Conservation (phyloP, 2,329 filamentous ascomycete genomes). For the Alternaria viburni region DNA sequence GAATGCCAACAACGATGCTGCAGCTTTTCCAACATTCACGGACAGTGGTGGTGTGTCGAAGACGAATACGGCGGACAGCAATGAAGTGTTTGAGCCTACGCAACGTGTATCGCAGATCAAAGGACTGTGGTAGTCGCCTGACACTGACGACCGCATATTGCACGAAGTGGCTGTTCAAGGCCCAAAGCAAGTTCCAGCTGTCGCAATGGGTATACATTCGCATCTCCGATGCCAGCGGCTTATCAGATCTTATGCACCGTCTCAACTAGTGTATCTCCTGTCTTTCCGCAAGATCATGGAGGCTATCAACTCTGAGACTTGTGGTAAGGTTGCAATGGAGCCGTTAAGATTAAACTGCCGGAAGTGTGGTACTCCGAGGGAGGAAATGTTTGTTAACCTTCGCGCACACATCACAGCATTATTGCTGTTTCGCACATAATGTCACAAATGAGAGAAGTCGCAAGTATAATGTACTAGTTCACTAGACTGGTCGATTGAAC, state of each 20-base stretch:
- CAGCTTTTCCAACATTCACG: conserved; percentile 53
- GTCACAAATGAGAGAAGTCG: no score
- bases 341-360: no score
- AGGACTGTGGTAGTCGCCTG: conserved; percentile 40
- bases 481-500: neutral
- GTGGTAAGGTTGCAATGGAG: no score
- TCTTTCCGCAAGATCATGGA: neutral
- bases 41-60: conserved; percentile 46
- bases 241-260: neutral
- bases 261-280: neutral
- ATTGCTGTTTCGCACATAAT: no score
- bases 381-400: no score
- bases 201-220: no score
- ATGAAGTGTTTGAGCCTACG: conserved; percentile 68
- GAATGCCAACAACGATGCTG: conserved; percentile 59
- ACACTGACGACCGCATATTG: neutral
- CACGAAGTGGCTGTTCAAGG: neutral
- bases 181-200: neutral
- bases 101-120: conserved; percentile 70
- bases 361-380: no score
- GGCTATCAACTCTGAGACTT: no score
- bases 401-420: neutral
- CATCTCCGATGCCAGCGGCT: neutral
- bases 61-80: conserved; percentile 33
- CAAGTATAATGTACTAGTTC: neutral